Conservation (phyloP, 345 rosid genomes). For the Eucalyptus marginata region DNA sequence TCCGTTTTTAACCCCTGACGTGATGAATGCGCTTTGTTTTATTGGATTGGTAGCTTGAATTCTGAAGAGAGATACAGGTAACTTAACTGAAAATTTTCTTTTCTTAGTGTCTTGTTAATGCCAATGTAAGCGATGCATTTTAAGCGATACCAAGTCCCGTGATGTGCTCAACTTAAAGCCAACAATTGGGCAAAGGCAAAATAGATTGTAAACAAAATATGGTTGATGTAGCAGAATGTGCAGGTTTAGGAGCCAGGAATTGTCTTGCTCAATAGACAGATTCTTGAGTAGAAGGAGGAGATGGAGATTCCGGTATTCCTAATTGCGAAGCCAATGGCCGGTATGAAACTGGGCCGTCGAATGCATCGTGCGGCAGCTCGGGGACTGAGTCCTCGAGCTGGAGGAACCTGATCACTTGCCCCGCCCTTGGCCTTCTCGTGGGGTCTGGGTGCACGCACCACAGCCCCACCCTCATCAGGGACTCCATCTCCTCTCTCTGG, state of each 20-base stretch:
- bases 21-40: neutral
- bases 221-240: neutral
- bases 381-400: neutral
- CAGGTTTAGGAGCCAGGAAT: neutral
- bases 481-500: neutral
- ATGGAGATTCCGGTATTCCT: neutral
- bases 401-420: neutral
- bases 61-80: neutral
- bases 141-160: neutral
- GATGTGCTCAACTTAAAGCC: neutral
- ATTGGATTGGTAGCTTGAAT: neutral
- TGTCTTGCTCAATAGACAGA: neutral
- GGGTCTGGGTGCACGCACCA: neutral
- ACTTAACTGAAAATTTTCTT: neutral
- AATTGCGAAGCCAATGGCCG: neutral
- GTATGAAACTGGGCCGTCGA: neutral
- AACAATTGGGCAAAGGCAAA: neutral
- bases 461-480: neutral
- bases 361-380: rapidly evolving
- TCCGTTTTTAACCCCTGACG: neutral
- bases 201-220: neutral
- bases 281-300: neutral
- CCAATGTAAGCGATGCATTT: neutral
- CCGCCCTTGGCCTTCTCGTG: neutral
- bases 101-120: neutral